Evolutionary conservation across 257 asterid genomes (phyloP).

Genomic region (Thymus quinquecostatus): DNA sequence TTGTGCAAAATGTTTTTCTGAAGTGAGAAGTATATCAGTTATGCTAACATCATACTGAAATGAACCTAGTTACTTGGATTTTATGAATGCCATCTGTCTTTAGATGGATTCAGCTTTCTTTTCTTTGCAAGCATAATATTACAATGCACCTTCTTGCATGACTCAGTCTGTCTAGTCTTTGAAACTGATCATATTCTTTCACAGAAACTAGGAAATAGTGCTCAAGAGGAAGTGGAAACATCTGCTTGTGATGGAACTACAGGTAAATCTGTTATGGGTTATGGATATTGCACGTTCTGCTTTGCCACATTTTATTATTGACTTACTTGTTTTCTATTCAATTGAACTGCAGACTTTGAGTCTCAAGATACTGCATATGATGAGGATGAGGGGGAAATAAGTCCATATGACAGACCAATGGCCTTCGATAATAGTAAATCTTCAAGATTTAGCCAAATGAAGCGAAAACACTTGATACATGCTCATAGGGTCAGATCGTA

Average conservation of each 20-base stretch:
- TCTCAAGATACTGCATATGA: slow-evolving; percentile 62
- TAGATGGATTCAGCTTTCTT: background rate
- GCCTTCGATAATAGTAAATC: slow-evolving; percentile 57
- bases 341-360: slow-evolving; percentile 55
- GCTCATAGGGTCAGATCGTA: slow-evolving; percentile 62
- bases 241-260: slow-evolving; percentile 67
- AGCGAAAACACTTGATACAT: slow-evolving; percentile 57
- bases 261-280: slow-evolving; percentile 52
- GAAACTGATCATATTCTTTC: slow-evolving; percentile 26
- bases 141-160: slow-evolving; percentile 18
- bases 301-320: slow-evolving; percentile 28
- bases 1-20: background rate
- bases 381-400: slow-evolving; percentile 79
- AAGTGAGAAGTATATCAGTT: background rate
- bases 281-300: slow-evolving; percentile 25
- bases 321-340: slow-evolving; percentile 31
- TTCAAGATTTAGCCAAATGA: slow-evolving; percentile 65
- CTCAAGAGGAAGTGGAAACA: slow-evolving; percentile 82
- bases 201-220: slow-evolving; percentile 66
- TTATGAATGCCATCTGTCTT: background rate
- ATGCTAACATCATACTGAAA: background rate
- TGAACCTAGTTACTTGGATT: background rate
- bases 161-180: slow-evolving; percentile 24
- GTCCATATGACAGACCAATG: slow-evolving; percentile 55
- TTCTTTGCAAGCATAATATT: slow-evolving; percentile 11